These are phyloP conservation scores for Xylaria hypoxylon DNA, from an alignment of 2,329 filamentous ascomycete species.

Conservation along the genomic window DNA sequence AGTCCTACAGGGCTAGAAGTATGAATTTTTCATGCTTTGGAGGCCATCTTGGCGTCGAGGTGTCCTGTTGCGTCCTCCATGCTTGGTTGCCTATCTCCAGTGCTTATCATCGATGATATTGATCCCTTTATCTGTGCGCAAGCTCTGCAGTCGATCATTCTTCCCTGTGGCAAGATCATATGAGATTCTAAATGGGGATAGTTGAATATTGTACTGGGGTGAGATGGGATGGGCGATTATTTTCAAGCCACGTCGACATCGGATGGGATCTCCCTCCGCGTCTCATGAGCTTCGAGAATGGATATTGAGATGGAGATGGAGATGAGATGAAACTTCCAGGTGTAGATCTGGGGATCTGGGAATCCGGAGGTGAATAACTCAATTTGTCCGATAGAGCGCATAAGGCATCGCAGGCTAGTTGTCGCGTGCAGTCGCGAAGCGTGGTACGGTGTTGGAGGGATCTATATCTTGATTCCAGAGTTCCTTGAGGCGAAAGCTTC, in stretches of 20 bases:
- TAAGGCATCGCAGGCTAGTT: slow-evolving; percentile 17
- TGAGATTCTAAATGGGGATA: slow-evolving; percentile 14
- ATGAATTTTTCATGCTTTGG: background rate
- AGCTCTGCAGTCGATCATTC: slow-evolving; percentile 24
- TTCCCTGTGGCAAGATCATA: slow-evolving; percentile 12
- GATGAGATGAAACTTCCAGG: slow-evolving; percentile 18
- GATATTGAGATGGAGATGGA: slow-evolving; percentile 2
- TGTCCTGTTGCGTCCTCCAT: slow-evolving; percentile 2
- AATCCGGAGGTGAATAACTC: background rate
- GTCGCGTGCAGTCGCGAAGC: slow-evolving; percentile 5
- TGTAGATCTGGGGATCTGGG: slow-evolving; percentile 26
- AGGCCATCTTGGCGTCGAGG: background rate
- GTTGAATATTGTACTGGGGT: background rate
- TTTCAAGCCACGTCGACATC: slow-evolving; percentile 21
- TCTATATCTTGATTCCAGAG: slow-evolving; percentile 14
- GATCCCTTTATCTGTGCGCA: slow-evolving; percentile 14
- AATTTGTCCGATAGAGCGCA: background rate
- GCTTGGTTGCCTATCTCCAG: background rate
- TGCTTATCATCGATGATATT: background rate
- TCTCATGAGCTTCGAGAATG: slow-evolving; percentile 32
- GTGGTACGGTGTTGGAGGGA: slow-evolving; percentile 14
- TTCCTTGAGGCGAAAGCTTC: slow-evolving; percentile 1
- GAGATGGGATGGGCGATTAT: background rate
- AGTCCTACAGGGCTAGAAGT: background rate
- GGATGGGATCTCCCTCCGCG: slow-evolving; percentile 31